Conservation (phyloP, 306 rosid species). For the Crataegus laevigata region DNA sequence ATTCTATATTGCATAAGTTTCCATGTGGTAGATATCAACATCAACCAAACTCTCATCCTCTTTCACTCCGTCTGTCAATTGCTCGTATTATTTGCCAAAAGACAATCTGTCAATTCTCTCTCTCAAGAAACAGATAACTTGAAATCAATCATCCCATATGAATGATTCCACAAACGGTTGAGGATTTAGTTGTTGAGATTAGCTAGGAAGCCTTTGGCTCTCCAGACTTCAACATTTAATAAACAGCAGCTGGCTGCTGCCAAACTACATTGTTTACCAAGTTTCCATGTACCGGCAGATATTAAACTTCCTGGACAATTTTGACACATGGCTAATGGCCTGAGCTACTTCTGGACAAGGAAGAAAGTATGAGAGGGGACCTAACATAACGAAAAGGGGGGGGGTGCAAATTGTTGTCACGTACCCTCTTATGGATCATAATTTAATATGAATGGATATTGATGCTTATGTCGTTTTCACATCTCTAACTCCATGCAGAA, state of each 20-base stretch:
- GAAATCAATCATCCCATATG: slow-evolving; percentile 1
- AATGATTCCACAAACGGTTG: not conserved
- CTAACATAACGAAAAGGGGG: not conserved
- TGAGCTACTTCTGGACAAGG: not conserved
- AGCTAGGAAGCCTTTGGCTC: not conserved
- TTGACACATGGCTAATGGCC: not conserved
- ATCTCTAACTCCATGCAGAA: not conserved
- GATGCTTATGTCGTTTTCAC: not conserved
- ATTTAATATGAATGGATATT: not conserved
- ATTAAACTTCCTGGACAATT: no score
- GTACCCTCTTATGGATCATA: not conserved
- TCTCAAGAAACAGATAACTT: slow-evolving; percentile 20
- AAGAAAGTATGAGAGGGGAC: not conserved
- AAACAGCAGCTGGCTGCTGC: slow-evolving; percentile 1
- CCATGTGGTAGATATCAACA: slow-evolving; percentile 25
- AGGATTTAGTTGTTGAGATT: slow-evolving; percentile 22
- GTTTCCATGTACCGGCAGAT: no score
- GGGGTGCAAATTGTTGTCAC: not conserved
- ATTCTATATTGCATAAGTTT: slow-evolving; percentile 17
- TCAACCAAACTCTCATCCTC: slow-evolving; percentile 24
- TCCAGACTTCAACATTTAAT: slow-evolving; percentile 1
- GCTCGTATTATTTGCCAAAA: not conserved
- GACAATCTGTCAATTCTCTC: not conserved
- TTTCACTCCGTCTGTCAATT: not conserved
- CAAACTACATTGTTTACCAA: not conserved